Conservation (phyloP, 1,284 basidiomycete species). For the Cryptococcus sp. region DNA sequence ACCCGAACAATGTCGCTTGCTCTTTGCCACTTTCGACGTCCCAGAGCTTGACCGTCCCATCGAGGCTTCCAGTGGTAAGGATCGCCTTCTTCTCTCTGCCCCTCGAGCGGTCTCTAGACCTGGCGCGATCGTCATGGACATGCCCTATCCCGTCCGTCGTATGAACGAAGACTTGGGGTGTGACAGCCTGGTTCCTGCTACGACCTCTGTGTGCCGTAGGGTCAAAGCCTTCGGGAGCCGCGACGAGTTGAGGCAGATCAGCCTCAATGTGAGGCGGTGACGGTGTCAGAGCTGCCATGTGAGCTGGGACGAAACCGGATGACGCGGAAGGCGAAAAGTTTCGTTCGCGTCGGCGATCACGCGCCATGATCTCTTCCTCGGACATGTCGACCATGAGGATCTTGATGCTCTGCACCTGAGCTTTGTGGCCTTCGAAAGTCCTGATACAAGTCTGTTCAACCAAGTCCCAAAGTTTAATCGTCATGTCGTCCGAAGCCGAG, state of each 20-base stretch:
- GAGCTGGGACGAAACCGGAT: slow-evolving; percentile 18
- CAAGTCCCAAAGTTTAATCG: slow-evolving; percentile 94
- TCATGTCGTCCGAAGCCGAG: slow-evolving; percentile 92
- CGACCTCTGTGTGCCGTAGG: slow-evolving; percentile 22
- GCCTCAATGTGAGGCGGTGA: slow-evolving; percentile 10
- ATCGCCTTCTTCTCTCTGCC: slow-evolving; percentile 60
- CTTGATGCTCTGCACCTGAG: slow-evolving; percentile 90
- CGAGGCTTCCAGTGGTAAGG: slow-evolving; percentile 85
- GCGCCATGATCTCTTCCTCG: slow-evolving; percentile 35
- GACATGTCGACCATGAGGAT: slow-evolving; percentile 65
- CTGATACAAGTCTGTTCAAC: slow-evolving; percentile 76
- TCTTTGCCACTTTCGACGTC: slow-evolving; percentile 85
- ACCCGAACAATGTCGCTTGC: slow-evolving; percentile 82
- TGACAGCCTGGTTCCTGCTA: slow-evolving; percentile 22
- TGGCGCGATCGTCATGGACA: slow-evolving; percentile 4
- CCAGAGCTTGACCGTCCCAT: slow-evolving; percentile 97
- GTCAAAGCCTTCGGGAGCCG: slow-evolving; percentile 32
- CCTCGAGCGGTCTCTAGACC: slow-evolving; percentile 18
- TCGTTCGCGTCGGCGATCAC: slow-evolving; percentile 14
- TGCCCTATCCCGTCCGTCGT: slow-evolving; percentile 7
- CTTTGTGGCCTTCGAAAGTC: slow-evolving; percentile 86
- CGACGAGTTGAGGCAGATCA: slow-evolving; percentile 6
- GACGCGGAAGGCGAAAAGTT: slow-evolving; percentile 13
- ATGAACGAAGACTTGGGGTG: slow-evolving; percentile 44
- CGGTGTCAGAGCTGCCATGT: slow-evolving; percentile 5